Evolutionary conservation across 352 stramenopile species (phyloP).

Genomic region (Phytophthora pini): DNA sequence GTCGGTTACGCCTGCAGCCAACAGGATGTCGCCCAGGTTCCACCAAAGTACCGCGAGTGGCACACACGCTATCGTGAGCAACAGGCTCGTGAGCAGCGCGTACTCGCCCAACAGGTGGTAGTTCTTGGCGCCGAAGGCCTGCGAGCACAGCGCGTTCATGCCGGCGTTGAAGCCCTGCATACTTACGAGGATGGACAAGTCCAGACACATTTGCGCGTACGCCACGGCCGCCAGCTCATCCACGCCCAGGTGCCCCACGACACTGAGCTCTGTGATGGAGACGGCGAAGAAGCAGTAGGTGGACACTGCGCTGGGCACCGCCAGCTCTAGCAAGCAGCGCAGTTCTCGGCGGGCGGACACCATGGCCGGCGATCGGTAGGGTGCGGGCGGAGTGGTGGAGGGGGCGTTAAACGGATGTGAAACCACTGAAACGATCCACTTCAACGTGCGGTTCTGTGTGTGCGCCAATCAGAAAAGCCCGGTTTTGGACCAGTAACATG

Average conservation of each 20-base stretch:
- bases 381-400: constrained; percentile 1
- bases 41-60: constrained; percentile 81
- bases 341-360: constrained; percentile 44
- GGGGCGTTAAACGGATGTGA: constrained; percentile 19
- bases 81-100: constrained; percentile 61
- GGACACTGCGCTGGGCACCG: constrained; percentile 60
- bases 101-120: constrained; percentile 75
- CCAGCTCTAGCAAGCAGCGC: constrained; percentile 58
- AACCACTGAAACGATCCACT: constrained; percentile 5
- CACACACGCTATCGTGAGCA: constrained; percentile 69
- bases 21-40: constrained; percentile 68
- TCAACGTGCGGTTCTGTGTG: too few species aligned
- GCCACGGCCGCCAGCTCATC: constrained; percentile 79
- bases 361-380: constrained; percentile 21
- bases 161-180: constrained; percentile 85
- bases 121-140: constrained; percentile 88
- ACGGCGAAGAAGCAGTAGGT: constrained; percentile 86
- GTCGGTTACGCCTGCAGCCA: constrained; percentile 45
- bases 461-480: too few species aligned
- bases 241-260: constrained; percentile 83
- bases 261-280: constrained; percentile 81
- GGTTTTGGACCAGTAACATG: too few species aligned
- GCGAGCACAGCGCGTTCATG: constrained; percentile 83
- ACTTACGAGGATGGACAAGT: constrained; percentile 79
- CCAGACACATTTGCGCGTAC: constrained; percentile 81